Percentiles rank a stretch among this genome's conserved stretches.
These are phyloP conservation scores for Ormosia semicastrata DNA, from an alignment of 306 rosid genomes.

Conservation along the genomic window DNA sequence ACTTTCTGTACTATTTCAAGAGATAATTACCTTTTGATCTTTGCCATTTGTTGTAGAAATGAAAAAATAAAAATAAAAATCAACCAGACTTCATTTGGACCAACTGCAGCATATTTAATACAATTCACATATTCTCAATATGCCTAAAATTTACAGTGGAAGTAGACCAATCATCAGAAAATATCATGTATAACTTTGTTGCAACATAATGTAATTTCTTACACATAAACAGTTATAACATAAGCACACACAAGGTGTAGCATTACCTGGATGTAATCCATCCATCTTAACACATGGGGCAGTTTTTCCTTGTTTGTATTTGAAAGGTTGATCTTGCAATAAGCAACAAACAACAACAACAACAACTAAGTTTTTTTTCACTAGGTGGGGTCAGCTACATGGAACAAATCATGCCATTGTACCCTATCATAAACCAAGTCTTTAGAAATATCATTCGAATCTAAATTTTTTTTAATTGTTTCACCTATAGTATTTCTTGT, in stretches of 20 bases:
- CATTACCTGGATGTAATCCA: conserved; percentile 80
- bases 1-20: not conserved
- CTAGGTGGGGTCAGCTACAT: too few relatives aligned
- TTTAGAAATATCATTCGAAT: too few relatives aligned
- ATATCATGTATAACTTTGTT: not conserved
- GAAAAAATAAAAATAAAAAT: not conserved
- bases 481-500: too few relatives aligned
- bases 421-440: too few relatives aligned
- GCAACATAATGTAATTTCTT: not conserved
- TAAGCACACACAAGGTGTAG: not conserved
- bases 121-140: not conserved
- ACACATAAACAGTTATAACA: not conserved
- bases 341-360: conserved; percentile 49
- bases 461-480: too few relatives aligned
- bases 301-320: conserved; percentile 54
- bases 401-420: too few relatives aligned
- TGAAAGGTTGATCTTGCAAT: conserved; percentile 66
- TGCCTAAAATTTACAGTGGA: not conserved
- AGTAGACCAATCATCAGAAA: not conserved
- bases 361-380: too few relatives aligned
- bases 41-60: not conserved
- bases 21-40: not conserved
- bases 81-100: not conserved
- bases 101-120: not conserved
- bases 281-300: conserved; percentile 83